Evolutionary conservation across 495 filamentous ascomycete species (phyloP), one percentile per base, ranked within the genome.

Genomic region (Penicillium daleae): DNA sequence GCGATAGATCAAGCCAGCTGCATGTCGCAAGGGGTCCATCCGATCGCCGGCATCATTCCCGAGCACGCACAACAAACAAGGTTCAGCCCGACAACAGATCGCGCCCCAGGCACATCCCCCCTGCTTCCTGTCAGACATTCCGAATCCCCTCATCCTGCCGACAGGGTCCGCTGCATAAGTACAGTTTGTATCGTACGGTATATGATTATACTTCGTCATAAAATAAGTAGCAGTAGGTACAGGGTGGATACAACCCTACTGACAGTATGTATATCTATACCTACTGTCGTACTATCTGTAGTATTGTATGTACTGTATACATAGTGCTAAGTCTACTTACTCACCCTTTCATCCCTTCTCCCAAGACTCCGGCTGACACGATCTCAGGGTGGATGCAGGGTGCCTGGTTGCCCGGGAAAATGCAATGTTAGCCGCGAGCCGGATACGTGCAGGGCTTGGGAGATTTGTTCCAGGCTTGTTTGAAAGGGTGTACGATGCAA

Each of bases 121-220:
- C 61, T 67, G 55, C 61, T 64, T 67, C 37, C 65, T 64, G 65
- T 64, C 65, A 64, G 52, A 61, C 65, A 64, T 61, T 46, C 60
- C 24, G 26, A 27, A 24, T 17, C 12, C 12, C 12, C 21, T 42
- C 9, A 56, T 24, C 35, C 44, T 56, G 32, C 46, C 19, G 35
- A 39, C 5, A 39, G 13, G 6, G 13, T 4, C 4, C 3, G 15
- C 15, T 44, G n/a, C 39, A 19, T 42, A 42, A 8, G 10, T 15
- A 48, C 44, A 13, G 44, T 26, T n/a, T n/a, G n/a, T n/a, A 26
- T 9, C 17, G 46, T 27, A 17, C 24, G 46, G 46, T 29, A 24
- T 27, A 27, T 49, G 46, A 49, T 49, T 26, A 24, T 24, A 17
- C 19, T n/a, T 24, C 24, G 7, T 13, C 4, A 15, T 13, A 29